Evolutionary conservation across 345 rosid species (phyloP).

Genomic region (Firmiana major): DNA sequence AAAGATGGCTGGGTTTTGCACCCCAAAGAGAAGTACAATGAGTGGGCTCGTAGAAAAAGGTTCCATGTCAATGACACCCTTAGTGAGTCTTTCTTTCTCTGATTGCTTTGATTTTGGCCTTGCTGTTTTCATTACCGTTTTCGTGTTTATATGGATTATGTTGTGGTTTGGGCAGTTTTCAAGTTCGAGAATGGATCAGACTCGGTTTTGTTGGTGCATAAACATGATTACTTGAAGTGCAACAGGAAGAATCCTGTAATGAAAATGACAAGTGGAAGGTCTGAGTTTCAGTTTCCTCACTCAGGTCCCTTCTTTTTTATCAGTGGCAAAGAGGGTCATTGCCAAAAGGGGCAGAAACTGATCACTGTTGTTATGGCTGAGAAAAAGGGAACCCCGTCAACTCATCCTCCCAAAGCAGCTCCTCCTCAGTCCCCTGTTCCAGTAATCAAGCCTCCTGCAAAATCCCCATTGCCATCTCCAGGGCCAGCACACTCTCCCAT

Average conservation of each 20-base stretch:
- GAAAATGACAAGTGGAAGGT: slow-evolving; percentile 30
- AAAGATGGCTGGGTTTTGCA: slow-evolving; percentile 48
- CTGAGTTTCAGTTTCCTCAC: slow-evolving; percentile 30
- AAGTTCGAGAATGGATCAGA: slow-evolving; percentile 48
- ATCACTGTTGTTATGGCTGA: slow-evolving; percentile 35
- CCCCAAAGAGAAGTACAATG: slow-evolving; percentile 40
- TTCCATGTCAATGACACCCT: slow-evolving; percentile 61
- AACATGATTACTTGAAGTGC: slow-evolving; percentile 53
- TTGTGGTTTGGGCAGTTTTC: slow-evolving; percentile 32
- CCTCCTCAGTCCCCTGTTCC: background rate
- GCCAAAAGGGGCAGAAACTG: slow-evolving; percentile 56
- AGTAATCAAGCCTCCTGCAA: background rate
- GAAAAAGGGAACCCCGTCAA: slow-evolving; percentile 1
- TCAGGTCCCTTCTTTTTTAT: slow-evolving; percentile 63
- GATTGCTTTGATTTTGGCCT: background rate
- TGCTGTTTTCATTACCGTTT: background rate
- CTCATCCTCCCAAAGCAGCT: background rate
- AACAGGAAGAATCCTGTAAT: slow-evolving; percentile 32
- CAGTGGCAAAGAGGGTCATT: slow-evolving; percentile 48
- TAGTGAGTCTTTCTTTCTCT: slow-evolving; percentile 28
- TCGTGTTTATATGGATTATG: background rate
- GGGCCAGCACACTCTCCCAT: background rate
- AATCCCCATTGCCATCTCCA: background rate
- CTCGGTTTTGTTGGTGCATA: slow-evolving; percentile 51
- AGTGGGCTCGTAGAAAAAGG: slow-evolving; percentile 56